Base-by-base conservation (phyloP, 495 filamentous ascomycete genomes). In the Tuber indicum region DNA sequence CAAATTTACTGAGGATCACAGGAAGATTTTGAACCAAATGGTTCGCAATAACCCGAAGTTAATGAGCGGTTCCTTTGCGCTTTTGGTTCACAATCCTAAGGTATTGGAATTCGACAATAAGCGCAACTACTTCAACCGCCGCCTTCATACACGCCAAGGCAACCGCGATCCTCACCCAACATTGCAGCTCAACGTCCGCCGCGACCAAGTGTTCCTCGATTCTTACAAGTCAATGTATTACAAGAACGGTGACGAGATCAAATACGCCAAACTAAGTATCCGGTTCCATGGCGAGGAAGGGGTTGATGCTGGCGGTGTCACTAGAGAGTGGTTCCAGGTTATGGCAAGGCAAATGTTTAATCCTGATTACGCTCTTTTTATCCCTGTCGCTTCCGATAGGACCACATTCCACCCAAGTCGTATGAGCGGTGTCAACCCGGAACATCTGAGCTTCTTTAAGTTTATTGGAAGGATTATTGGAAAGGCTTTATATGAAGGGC, bases 31-130 rank as follows among this genome's bases (percentile, higher is more conserved):
- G 74, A 99, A 99, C 83, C 96, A 98, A 82, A 91, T 99, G 76
- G 96, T 99, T 77, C 92, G 96, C 49, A 92, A 96, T 78, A 98
- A 96, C 78, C 96, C 96, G 45, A 94, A 97, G 81, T 89, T 99
- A 78, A 99, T 99, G 96, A 97, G 94, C 78, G 96, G 94, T 66
- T 96, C 94, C 21, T 97, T 99, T 85, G 94, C 94, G 12, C 87
- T 98, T 52, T 86, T 99, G 43, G 94, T 98, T 78, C 97, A 97
- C 87, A 99, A 99, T 82, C 96, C 96, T 70, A 98, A 98, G 88
- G 96, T 99, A 21, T 86, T 99, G 71, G 96, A 99, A 81, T 99
- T 99, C 82, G 96, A 99, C 84, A 99, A 98, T 86, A 99, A 99
- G 88, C 94, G 96, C 81, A 98, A 96, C 84, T 99, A 96, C 88